Base-by-base conservation (phyloP, 192 early-diverging fungal genomes). In the Martensiomyces pterosporus region DNA sequence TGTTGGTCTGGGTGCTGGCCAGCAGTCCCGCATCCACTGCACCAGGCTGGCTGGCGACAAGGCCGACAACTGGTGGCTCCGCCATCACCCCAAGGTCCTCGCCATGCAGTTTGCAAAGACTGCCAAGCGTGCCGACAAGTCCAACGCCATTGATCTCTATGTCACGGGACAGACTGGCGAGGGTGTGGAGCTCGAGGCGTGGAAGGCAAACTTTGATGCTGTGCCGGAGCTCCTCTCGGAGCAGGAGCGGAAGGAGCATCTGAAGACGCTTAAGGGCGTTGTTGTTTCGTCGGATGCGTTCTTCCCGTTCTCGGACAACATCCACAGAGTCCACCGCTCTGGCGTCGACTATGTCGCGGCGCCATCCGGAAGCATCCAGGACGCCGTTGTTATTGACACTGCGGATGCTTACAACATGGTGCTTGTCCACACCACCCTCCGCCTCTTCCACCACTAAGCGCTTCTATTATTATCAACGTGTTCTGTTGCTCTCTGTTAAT, bases 11-110 rank as follows among this genome's bases (percentile, higher is more conserved):
- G 96, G 96, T 39, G 96, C 96, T 47, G 96, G 96, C 36, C 96
- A 98, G 80, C 93, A 99, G 79, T 93, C 90, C 33, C 89, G 96
- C 52, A 96, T 99, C 38, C 96, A 97, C 80, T 97, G 93, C 81
- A 97, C 93, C 7, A 86, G 95, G 43, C 82, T 98, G 44, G 95
- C 95, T n/a, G 93, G 92, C 58, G 95, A 98, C 54, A 98, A 98
- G 84, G 93, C 93, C 26, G 93, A 98, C 63, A 94, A 93, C 84
- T 95, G 91, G 91, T 97, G 93, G 93, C 63, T 89, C 74, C 87
- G 96, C 45, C 93, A 97, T 67, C 94, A 98, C 78, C 92, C 94
- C 57, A 87, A 85, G 64, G 91, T 97, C 24, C 78, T 97, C 33
- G 86, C 53, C 40, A 84, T 98, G 67, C 62, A 84, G 44, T 98